Conservation (phyloP, 1,284 basidiomycete genomes). For the Ceratobasidium sp. region DNA sequence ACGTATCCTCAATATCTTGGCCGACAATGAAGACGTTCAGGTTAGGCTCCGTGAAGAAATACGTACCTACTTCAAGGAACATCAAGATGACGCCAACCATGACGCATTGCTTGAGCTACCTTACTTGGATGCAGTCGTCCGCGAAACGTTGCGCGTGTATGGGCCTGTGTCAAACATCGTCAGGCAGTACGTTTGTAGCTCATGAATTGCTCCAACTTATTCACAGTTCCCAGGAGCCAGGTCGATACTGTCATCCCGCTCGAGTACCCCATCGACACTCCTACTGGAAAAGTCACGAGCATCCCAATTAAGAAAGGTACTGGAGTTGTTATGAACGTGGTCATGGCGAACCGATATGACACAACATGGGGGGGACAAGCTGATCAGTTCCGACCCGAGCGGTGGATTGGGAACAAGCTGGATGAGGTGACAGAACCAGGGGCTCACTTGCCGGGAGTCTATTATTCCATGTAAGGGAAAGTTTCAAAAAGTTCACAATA, state of each 20-base stretch:
- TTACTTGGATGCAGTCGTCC: constrained; percentile 75
- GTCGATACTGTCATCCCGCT: constrained; percentile 16
- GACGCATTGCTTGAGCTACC: constrained; percentile 61
- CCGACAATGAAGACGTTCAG: constrained; percentile 69
- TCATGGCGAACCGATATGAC: constrained; percentile 39
- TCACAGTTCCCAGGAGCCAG: not conserved
- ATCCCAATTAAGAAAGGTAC: constrained; percentile 37
- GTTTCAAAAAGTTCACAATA: not conserved
- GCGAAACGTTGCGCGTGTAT: too few species aligned
- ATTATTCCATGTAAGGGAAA: constrained; percentile 37
- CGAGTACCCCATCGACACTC: constrained; percentile 17
- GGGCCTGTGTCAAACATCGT: too few species aligned
- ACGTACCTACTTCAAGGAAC: constrained; percentile 53
- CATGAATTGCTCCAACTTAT: not conserved
- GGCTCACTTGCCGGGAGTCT: too few species aligned
- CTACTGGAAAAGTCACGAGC: constrained; percentile 16
- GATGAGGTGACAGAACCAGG: too few species aligned
- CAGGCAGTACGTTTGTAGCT: not conserved
- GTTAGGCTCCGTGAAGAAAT: constrained; percentile 70
- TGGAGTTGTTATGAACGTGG: constrained; percentile 23
- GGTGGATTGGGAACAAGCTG: too few species aligned
- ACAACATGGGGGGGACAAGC: constrained; percentile 48
- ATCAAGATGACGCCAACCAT: constrained; percentile 49
- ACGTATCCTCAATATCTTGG: constrained; percentile 81
- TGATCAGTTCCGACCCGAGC: too few species aligned